Conservation (phyloP, 2,329 filamentous ascomycete species). For the Dichotomopilus funicola region DNA sequence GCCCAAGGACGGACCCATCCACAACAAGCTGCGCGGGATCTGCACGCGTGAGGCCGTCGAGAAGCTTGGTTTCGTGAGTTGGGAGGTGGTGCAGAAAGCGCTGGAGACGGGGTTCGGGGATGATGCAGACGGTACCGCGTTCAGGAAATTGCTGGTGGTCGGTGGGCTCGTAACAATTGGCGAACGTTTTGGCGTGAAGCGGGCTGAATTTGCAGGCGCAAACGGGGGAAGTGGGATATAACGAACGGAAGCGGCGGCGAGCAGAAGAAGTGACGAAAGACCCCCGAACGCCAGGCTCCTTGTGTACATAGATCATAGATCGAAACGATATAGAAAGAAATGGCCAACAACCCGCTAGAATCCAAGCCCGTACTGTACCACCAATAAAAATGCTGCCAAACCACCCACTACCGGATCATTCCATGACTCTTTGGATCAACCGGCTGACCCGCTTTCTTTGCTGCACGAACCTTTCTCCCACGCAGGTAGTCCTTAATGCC, state of each 20-base stretch:
- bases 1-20: conserved; percentile 36
- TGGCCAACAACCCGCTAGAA: background rate
- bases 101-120: conserved; percentile 32
- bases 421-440: conserved; percentile 20
- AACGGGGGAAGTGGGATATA: background rate
- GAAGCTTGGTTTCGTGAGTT: conserved; percentile 36
- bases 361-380: background rate
- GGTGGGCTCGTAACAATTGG: conserved; percentile 40
- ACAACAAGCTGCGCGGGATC: conserved; percentile 28
- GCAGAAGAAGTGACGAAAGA: too few species aligned
- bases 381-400: background rate
- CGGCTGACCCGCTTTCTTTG: conserved; percentile 15
- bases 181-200: conserved; percentile 37
- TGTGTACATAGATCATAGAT: too few species aligned
- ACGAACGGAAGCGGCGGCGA: background rate
- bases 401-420: background rate
- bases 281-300: too few species aligned
- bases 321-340: background rate
- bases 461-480: conserved; percentile 14
- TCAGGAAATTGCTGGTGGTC: conserved; percentile 34
- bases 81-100: conserved; percentile 28
- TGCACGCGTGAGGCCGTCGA: conserved; percentile 33
- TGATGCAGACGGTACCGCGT: conserved; percentile 27
- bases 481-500: conserved; percentile 18
- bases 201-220: conserved; percentile 17